phyloP scores from a whole-genome alignment of 306 rosid genomes.

The Begonia loranthoides region DNA sequence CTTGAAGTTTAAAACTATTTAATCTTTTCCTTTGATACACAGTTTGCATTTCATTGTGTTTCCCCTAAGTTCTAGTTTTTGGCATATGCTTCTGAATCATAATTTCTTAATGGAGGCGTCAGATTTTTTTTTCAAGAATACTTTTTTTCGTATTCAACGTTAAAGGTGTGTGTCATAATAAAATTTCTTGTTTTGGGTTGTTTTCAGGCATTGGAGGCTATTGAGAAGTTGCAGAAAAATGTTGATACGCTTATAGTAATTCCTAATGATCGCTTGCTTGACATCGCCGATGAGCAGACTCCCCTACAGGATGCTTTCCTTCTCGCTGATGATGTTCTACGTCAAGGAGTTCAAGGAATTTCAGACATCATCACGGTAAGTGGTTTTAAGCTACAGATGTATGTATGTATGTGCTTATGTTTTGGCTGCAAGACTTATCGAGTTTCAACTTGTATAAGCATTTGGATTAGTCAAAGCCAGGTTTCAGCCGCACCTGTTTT shows the following conservation, averaged over 20 bases:
- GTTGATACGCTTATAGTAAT: constrained; percentile 93
- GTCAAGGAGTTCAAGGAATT: constrained; percentile 98
- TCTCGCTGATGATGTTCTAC: constrained; percentile 91
- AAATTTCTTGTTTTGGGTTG: constrained; percentile 8
- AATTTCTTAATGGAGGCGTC: no score
- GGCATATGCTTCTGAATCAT: no score
- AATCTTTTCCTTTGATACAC: no score
- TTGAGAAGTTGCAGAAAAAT: constrained; percentile 85
- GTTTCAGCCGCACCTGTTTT: no score
- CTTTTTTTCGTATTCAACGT: no score
- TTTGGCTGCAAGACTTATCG: not conserved
- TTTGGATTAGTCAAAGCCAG: no score
- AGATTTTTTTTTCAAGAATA: no score
- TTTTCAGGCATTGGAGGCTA: constrained; percentile 87
- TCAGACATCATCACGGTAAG: constrained; percentile 89
- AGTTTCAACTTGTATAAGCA: not conserved
- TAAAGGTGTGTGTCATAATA: constrained; percentile 17
- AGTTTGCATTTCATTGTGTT: no score
- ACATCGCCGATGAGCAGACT: constrained; percentile 85
- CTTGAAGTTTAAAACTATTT: no score
- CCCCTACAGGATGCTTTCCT: constrained; percentile 88
- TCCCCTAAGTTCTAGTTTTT: no score
- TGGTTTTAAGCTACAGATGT: constrained; percentile 8
- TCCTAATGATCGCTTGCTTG: constrained; percentile 96
- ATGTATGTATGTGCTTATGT: no score